Conservation (phyloP, 2,329 filamentous ascomycete species). For the Aspergillus neoniger region DNA sequence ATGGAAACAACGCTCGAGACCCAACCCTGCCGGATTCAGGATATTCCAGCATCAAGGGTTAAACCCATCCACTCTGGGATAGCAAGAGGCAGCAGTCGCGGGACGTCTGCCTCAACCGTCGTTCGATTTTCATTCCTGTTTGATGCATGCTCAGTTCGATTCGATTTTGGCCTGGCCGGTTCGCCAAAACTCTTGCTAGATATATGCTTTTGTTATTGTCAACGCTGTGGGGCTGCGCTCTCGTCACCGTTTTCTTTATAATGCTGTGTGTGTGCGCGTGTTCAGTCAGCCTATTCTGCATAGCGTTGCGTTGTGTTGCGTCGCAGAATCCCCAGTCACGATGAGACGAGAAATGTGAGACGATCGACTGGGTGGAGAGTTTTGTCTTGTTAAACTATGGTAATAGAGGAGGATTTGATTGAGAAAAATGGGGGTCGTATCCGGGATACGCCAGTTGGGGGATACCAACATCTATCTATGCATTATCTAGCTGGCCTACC, state of each 20-base stretch:
- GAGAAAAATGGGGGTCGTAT: background rate
- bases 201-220: conserved; percentile 2
- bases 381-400: background rate
- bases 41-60: conserved; percentile 27
- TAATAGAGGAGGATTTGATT: background rate
- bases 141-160: background rate
- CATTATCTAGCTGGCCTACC: background rate
- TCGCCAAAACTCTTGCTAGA: conserved; percentile 8
- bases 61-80: background rate
- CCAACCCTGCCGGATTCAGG: conserved; percentile 27
- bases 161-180: conserved; percentile 5
- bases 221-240: conserved; percentile 5
- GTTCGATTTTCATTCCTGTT: background rate
- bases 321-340: background rate
- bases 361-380: background rate
- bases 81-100: background rate
- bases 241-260: background rate
- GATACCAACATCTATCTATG: background rate
- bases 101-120: background rate
- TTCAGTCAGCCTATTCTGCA: background rate
- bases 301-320: background rate
- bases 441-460: background rate
- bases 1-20: conserved; percentile 4
- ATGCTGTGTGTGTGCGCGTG: background rate
- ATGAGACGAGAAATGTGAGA: background rate